Conservation (phyloP, 306 rosid genomes). For the Lablab purpureus region DNA sequence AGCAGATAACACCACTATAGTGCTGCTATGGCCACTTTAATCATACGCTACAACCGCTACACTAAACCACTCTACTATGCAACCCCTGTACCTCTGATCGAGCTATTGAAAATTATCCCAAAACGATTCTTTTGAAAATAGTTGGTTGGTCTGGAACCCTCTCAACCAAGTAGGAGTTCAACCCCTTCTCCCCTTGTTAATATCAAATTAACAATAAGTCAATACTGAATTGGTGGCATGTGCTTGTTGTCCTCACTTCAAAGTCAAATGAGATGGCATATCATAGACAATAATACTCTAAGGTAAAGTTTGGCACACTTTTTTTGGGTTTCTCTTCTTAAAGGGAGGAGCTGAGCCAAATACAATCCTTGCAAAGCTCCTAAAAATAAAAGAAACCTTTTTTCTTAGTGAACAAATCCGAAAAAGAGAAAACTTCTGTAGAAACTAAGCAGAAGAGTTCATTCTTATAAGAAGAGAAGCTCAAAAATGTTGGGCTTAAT, state of each 20-base stretch:
- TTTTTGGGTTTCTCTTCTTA: neutral
- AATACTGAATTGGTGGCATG: neutral
- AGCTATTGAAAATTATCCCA: neutral
- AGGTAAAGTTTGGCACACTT: neutral
- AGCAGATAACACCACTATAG: too few species aligned
- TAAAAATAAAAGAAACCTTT: neutral
- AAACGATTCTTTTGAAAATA: neutral
- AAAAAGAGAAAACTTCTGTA: neutral
- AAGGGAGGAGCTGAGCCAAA: neutral
- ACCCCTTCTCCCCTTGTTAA: neutral
- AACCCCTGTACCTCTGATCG: neutral
- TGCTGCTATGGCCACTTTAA: too few species aligned
- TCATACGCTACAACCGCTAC: neutral
- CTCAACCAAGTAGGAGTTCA: neutral
- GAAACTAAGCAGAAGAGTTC: neutral
- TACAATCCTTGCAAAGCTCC: neutral
- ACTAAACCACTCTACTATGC: neutral
- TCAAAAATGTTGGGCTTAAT: neutral
- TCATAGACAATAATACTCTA: neutral
- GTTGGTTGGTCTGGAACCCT: neutral
- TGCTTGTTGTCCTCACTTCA: neutral
- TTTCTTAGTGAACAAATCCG: neutral
- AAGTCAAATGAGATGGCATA: slow-evolving; percentile 4
- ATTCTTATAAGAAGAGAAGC: neutral
- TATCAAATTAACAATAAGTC: neutral